Conservation (phyloP, 1,139 yeast species). For the Pichia sp. region DNA sequence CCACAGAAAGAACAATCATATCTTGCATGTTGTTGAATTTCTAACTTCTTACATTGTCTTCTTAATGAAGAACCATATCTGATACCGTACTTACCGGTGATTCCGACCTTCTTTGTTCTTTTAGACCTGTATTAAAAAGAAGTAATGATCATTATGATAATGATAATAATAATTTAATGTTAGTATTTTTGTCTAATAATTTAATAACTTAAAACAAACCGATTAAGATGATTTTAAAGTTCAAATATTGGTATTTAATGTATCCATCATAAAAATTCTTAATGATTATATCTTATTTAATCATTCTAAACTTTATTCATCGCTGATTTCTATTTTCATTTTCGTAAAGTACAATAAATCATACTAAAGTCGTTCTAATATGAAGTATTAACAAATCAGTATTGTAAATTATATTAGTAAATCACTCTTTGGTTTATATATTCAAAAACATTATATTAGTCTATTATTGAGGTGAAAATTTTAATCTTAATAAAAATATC, state of each 20-base stretch:
- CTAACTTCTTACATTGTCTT: conserved; percentile 99
- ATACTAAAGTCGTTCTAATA: background rate
- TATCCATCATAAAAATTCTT: too few relatives aligned
- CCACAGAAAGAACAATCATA: conserved; percentile 99
- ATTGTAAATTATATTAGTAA: too few relatives aligned
- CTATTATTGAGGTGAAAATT: background rate
- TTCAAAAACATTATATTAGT: too few relatives aligned
- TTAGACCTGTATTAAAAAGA: conserved; percentile 63
- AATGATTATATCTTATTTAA: too few relatives aligned
- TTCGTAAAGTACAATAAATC: too few relatives aligned
- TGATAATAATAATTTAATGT: conserved; percentile 2
- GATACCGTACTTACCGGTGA: conserved; percentile 99
- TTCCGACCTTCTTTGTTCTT: conserved; percentile 99
- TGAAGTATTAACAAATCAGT: too few relatives aligned
- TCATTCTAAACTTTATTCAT: too few relatives aligned
- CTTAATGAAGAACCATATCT: conserved; percentile 99
- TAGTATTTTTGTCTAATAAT: conserved; percentile 4
- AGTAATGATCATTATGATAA: background rate
- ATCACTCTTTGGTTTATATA: background rate
- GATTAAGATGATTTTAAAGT: background rate
- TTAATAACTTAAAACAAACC: background rate
- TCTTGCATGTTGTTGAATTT: conserved; percentile 97
- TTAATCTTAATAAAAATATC: background rate
- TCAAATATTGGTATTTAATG: background rate
- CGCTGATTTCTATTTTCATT: too few relatives aligned